Evolutionary conservation across 768 basidiomycete genomes (phyloP).

Genomic region (Kwoniella heveanensis): DNA sequence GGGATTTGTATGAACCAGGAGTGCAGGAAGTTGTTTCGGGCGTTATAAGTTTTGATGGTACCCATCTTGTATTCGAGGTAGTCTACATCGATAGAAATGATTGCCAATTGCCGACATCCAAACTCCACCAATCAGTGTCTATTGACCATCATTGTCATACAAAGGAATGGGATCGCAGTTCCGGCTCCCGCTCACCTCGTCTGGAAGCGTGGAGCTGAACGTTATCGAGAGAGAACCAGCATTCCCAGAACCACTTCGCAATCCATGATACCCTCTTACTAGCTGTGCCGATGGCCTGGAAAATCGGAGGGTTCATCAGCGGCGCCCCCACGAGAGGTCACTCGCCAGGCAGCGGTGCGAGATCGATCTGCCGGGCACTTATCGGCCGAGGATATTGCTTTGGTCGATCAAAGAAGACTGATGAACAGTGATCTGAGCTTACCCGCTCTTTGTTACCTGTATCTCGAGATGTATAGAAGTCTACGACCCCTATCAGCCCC

Average conservation of each 20-base stretch:
- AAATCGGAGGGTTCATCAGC: no score
- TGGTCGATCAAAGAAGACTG: not conserved
- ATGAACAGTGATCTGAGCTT: constrained; percentile 15
- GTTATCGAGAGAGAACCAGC: constrained; percentile 61
- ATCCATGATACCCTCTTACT: constrained; percentile 68
- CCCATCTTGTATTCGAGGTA: constrained; percentile 80
- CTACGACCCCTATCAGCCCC: constrained; percentile 69
- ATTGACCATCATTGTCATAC: no score
- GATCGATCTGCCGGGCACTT: no score
- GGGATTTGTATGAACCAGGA: constrained; percentile 69
- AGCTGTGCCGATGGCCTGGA: constrained; percentile 66
- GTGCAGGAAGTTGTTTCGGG: constrained; percentile 69
- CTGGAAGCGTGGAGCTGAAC: constrained; percentile 61
- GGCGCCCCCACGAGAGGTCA: constrained; percentile 26
- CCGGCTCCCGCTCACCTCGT: constrained; percentile 58
- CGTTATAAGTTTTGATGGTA: constrained; percentile 73
- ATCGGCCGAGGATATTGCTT: no score
- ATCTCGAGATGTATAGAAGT: constrained; percentile 63
- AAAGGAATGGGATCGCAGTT: no score
- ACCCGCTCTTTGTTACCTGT: constrained; percentile 44
- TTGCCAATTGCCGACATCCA: no score
- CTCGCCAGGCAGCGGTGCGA: no score
- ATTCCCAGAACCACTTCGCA: constrained; percentile 77
- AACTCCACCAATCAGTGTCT: no score
- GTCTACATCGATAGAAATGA: no score